phyloP scores from a whole-genome alignment of 2,329 filamentous ascomycete genomes.

The Eutypa lata region DNA sequence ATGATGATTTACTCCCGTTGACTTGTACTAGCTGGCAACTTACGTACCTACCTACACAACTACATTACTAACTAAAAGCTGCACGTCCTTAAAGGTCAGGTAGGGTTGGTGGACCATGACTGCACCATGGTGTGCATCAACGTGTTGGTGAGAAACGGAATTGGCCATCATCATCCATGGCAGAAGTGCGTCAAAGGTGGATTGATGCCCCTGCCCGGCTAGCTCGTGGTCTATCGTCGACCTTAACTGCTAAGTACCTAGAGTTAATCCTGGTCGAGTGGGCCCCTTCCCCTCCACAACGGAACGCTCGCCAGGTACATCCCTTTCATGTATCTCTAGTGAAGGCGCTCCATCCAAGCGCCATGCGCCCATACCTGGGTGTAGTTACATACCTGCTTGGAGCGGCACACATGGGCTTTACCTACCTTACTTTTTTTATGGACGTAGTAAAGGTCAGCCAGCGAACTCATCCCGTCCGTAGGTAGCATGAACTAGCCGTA shows the following conservation, averaged over 20 bases:
- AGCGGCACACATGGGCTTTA: no score
- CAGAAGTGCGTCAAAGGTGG: not conserved
- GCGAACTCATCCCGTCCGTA: not conserved
- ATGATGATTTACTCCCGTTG: no score
- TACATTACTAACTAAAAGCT: not conserved
- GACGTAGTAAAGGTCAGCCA: no score
- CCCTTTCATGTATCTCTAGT: not conserved
- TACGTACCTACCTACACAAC: no score
- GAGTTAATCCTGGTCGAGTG: not conserved
- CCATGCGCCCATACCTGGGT: not conserved
- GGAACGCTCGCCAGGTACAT: not conserved
- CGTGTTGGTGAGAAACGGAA: not conserved
- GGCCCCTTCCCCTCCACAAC: not conserved
- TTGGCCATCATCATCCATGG: not conserved
- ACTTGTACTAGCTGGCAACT: no score
- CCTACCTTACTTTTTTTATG: no score
- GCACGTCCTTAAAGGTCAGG: not conserved
- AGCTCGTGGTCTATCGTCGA: not conserved
- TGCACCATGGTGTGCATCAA: not conserved
- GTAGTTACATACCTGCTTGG: no score
- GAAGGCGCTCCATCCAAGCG: not conserved
- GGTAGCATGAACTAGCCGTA: no score
- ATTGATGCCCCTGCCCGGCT: not conserved
- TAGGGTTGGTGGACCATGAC: not conserved
- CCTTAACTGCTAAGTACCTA: no score